Percentiles rank a stretch among this genome's conserved stretches.
phyloP scores from a whole-genome alignment of 2,329 filamentous ascomycete genomes.

The Colletotrichum acutatum region DNA sequence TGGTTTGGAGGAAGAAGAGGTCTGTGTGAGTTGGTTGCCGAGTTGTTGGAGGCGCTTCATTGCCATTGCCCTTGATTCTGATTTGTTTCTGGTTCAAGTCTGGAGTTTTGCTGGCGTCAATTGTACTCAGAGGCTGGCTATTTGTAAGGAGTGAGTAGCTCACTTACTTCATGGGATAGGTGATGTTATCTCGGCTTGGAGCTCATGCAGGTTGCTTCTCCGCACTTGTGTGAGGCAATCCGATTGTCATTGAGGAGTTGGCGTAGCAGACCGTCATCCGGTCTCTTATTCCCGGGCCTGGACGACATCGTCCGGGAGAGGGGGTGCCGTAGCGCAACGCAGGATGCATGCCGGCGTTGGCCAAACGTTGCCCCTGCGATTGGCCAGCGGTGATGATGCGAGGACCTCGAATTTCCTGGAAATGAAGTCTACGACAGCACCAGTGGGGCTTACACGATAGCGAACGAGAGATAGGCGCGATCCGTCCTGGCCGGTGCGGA shows the following conservation, averaged over 20 bases:
- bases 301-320: background rate
- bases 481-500: background rate
- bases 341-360: background rate
- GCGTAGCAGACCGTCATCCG: background rate
- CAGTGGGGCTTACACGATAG: background rate
- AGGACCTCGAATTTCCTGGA: background rate
- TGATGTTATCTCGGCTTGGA: background rate
- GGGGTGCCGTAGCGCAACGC: background rate
- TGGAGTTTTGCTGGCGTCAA: background rate
- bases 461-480: too few species aligned
- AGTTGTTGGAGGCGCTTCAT: constrained; percentile 24
- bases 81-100: background rate
- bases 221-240: background rate
- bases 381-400: background rate
- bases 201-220: background rate
- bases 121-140: background rate
- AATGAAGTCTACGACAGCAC: background rate
- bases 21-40: background rate
- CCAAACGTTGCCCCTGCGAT: background rate
- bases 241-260: background rate
- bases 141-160: too few species aligned
- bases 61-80: background rate
- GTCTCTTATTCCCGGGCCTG: background rate
- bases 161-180: too few species aligned
- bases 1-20: background rate